These are phyloP conservation scores for Rhododendron henanense DNA, from an alignment of 148 eudicot species.

Conservation along the genomic window DNA sequence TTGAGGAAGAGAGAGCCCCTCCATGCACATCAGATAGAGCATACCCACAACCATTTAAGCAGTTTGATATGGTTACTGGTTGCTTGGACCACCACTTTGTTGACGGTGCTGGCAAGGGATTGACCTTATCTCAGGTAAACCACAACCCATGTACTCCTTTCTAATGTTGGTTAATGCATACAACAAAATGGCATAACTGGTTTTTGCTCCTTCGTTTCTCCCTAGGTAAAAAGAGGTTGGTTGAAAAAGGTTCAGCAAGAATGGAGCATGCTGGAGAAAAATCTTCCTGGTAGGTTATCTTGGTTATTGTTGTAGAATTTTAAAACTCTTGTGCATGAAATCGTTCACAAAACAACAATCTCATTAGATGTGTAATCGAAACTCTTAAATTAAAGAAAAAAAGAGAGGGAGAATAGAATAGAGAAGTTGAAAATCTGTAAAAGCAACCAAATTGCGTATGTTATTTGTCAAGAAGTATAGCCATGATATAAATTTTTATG, in stretches of 20 bases:
- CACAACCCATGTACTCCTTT: neutral
- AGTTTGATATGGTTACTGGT: constrained; percentile 72
- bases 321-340: neutral
- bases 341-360: neutral
- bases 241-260: constrained; percentile 88
- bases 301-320: neutral
- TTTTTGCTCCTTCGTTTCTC: constrained; percentile 7
- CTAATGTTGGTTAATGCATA: neutral
- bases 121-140: constrained; percentile 50
- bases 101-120: constrained; percentile 44
- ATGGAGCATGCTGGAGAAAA: constrained; percentile 85
- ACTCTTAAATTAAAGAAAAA: neutral
- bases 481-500: neutral
- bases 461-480: neutral
- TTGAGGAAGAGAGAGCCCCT: constrained; percentile 19
- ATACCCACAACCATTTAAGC: constrained; percentile 33
- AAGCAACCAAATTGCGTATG: neutral
- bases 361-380: neutral
- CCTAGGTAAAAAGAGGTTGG: constrained; percentile 69
- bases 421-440: neutral
- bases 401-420: neutral
- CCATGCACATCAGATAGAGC: constrained; percentile 16
- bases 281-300: constrained; percentile 69
- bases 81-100: constrained; percentile 85
- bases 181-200: neutral